phyloP scores from a whole-genome alignment of 176 grass and related monocot genomes.

The Alloteropsis semialata region DNA sequence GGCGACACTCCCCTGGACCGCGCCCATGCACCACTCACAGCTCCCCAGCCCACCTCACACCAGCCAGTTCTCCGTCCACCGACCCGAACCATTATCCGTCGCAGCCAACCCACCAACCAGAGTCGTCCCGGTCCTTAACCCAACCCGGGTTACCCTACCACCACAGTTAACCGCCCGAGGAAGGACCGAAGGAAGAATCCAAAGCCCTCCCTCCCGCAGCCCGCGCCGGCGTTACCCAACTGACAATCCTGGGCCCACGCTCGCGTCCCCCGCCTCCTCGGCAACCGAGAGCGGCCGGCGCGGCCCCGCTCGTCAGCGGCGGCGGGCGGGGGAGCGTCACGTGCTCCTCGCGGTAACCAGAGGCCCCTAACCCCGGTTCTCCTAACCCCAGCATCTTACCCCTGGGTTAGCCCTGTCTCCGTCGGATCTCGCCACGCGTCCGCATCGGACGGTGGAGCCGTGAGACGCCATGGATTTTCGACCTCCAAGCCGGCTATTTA shows the following conservation, averaged over 20 bases:
- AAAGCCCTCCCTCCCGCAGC: no score
- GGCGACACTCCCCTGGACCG: no score
- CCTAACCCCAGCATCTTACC: background rate
- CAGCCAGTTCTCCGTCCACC: no score
- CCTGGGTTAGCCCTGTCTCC: background rate
- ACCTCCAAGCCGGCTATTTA: constrained; percentile 32
- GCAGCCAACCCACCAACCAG: no score
- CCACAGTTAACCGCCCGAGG: background rate
- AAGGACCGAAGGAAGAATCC: constrained; percentile 6
- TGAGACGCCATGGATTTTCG: background rate
- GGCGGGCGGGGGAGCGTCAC: background rate
- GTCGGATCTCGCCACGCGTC: constrained; percentile 21
- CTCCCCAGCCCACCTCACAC: no score
- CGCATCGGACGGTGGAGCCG: background rate
- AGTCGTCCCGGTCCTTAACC: background rate
- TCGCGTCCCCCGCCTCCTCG: no score
- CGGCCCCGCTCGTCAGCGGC: no score
- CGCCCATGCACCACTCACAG: background rate
- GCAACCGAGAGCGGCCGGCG: no score
- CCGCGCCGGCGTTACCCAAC: no score
- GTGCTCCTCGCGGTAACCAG: background rate
- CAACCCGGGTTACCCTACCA: background rate
- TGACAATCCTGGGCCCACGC: no score
- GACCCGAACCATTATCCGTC: background rate
- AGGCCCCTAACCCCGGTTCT: background rate